These are phyloP conservation scores for Cladophialophora exuberans DNA, from an alignment of 2,329 filamentous ascomycete genomes.

Conservation along the genomic window DNA sequence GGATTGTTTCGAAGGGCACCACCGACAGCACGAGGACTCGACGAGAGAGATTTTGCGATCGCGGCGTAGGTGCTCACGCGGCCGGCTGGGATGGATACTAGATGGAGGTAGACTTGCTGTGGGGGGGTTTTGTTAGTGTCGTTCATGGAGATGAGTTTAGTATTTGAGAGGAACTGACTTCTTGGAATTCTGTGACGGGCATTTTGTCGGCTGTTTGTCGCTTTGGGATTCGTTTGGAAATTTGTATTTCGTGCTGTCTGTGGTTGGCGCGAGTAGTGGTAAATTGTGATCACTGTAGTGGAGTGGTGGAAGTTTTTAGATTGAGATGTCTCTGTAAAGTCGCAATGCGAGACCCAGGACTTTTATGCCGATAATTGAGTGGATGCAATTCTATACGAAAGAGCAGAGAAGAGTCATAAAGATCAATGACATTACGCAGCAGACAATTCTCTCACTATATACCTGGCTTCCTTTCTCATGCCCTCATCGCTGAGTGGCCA, in stretches of 20 bases:
- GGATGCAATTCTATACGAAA: no score
- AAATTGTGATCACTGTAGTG: no score
- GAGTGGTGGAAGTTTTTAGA: no score
- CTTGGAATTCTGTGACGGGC: constrained; percentile 30
- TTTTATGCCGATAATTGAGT: no score
- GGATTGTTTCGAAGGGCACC: constrained; percentile 47
- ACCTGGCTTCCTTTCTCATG: background rate
- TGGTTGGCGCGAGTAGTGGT: no score
- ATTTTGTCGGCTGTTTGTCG: background rate
- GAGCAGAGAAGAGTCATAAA: no score
- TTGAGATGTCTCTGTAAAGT: no score
- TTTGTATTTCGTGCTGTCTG: no score
- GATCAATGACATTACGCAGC: no score
- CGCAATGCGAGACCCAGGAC: no score
- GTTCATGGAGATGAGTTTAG: background rate
- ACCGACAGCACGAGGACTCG: constrained; percentile 41
- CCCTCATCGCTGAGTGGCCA: constrained; percentile 15
- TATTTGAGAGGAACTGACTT: no score
- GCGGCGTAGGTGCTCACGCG: constrained; percentile 77
- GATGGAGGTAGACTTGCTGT: constrained; percentile 64
- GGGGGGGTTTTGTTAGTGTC: background rate
- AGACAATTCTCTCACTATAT: background rate
- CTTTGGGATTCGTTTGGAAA: no score
- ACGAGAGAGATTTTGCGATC: constrained; percentile 59
- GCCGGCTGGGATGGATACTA: constrained; percentile 77